A percentile compares a stretch with the other conserved stretches of the same genome.
Conservation (phyloP, 108 stramenopile species). For the Nannochloropsis salina region DNA sequence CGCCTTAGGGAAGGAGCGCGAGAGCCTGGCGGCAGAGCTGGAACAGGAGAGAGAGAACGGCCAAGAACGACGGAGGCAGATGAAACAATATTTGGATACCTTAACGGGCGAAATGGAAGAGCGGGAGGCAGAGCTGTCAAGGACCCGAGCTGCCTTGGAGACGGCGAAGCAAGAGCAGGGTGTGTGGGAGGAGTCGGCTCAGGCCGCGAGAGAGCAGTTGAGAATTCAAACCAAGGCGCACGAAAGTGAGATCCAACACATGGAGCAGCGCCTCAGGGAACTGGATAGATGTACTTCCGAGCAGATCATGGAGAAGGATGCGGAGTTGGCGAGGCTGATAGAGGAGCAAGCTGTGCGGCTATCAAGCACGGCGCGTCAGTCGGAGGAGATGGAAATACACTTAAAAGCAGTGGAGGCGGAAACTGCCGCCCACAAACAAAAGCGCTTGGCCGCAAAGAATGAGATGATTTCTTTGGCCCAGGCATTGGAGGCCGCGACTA, state of each 20-base stretch:
- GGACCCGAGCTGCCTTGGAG: background rate
- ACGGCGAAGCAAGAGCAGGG: background rate
- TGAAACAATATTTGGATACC: background rate
- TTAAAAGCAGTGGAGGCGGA: background rate
- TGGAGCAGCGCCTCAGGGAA: background rate
- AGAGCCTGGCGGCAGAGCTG: background rate
- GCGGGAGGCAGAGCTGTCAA: background rate
- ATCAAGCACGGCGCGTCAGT: slow-evolving; percentile 15
- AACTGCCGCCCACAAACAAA: background rate
- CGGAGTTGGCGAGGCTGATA: background rate
- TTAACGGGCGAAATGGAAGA: background rate
- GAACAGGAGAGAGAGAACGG: slow-evolving; percentile 2
- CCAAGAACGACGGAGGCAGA: background rate
- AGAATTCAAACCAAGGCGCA: background rate
- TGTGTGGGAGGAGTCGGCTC: background rate
- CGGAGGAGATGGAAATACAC: background rate
- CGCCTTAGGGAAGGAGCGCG: slow-evolving; percentile 2
- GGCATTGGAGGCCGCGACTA: background rate
- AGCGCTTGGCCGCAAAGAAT: background rate
- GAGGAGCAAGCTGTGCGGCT: background rate
- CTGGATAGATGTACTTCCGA: background rate
- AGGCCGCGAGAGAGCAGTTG: background rate
- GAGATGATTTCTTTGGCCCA: slow-evolving; percentile 15
- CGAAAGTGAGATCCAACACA: background rate
- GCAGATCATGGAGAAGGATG: background rate